A percentile compares a stretch with the other conserved stretches of the same genome.
phyloP scores from a whole-genome alignment of 2,329 filamentous ascomycete genomes.

The Sclerotinia minor region DNA sequence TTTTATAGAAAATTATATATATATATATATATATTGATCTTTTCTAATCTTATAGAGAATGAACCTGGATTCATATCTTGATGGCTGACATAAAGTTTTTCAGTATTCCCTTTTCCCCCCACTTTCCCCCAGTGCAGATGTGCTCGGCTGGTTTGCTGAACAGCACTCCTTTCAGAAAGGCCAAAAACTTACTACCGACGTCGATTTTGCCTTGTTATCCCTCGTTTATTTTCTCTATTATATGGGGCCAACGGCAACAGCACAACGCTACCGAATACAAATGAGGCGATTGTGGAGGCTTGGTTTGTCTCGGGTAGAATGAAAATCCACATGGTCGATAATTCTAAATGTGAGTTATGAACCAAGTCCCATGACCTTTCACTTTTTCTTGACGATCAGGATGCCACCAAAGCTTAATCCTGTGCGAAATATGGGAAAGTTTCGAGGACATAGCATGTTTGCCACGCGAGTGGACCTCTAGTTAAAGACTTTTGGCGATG shows the following conservation, averaged over 20 bases:
- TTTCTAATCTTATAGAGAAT: no score
- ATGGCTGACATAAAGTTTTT: slow-evolving; percentile 7
- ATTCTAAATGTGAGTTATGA: not conserved
- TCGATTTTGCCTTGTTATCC: slow-evolving; percentile 21
- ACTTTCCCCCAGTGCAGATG: slow-evolving; percentile 9
- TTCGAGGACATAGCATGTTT: slow-evolving; percentile 12
- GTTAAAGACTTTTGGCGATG: slow-evolving; percentile 5
- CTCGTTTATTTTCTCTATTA: not conserved
- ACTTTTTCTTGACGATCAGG: slow-evolving; percentile 1
- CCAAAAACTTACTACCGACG: slow-evolving; percentile 10
- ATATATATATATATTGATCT: no score
- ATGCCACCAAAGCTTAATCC: not conserved
- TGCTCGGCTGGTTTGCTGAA: slow-evolving; percentile 13
- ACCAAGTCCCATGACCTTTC: slow-evolving; percentile 7
- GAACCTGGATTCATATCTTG: not conserved
- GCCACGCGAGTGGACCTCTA: slow-evolving; percentile 15
- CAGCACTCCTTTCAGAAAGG: slow-evolving; percentile 8
- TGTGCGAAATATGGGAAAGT: slow-evolving; percentile 7
- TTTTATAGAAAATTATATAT: no score
- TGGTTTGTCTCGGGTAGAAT: slow-evolving; percentile 13
- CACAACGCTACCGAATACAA: slow-evolving; percentile 10
- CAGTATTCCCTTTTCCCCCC: not conserved
- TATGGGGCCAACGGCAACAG: slow-evolving; percentile 12
- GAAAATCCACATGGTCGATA: slow-evolving; percentile 7
- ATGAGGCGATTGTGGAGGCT: slow-evolving; percentile 12